Conservation (phyloP, 2,329 filamentous ascomycete genomes). For the Colletotrichum simmondsii region DNA sequence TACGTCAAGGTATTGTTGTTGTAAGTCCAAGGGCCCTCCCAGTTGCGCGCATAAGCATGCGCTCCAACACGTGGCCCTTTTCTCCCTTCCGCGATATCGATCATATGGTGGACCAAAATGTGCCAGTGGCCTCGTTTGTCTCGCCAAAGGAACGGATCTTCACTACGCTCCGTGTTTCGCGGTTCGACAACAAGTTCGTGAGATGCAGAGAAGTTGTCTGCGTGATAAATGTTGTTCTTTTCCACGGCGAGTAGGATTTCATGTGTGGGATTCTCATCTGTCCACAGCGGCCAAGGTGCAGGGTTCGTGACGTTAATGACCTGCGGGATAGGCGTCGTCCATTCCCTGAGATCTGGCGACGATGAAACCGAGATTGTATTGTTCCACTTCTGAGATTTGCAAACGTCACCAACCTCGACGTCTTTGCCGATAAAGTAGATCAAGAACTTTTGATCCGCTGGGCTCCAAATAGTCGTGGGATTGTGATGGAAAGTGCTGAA, state of each 20-base stretch:
- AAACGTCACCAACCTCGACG: slow-evolving; percentile 31
- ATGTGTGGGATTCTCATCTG: slow-evolving; percentile 37
- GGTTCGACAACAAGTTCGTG: slow-evolving; percentile 43
- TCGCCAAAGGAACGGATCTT: slow-evolving; percentile 47
- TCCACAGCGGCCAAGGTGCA: slow-evolving; percentile 50
- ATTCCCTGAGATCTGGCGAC: slow-evolving; percentile 11
- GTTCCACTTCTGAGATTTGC: slow-evolving; percentile 29
- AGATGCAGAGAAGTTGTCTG: slow-evolving; percentile 39
- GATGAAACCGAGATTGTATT: slow-evolving; percentile 42
- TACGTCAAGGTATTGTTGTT: slow-evolving; percentile 39
- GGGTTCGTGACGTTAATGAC: slow-evolving; percentile 52
- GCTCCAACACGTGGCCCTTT: slow-evolving; percentile 43
- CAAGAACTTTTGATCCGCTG: slow-evolving; percentile 54
- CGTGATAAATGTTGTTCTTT: slow-evolving; percentile 48
- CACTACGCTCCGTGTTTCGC: slow-evolving; percentile 33
- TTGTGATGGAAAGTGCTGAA: slow-evolving; percentile 58
- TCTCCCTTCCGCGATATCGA: slow-evolving; percentile 41
- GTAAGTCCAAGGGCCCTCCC: slow-evolving; percentile 44
- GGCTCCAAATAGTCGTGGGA: slow-evolving; percentile 55
- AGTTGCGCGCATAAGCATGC: slow-evolving; percentile 41
- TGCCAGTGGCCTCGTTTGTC: slow-evolving; percentile 47
- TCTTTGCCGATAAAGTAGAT: slow-evolving; percentile 56
- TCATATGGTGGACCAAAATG: slow-evolving; percentile 45
- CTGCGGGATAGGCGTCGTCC: slow-evolving; percentile 16
- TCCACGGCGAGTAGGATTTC: slow-evolving; percentile 47